Evolutionary conservation across 345 rosid species (phyloP), one percentile per base, ranked within the genome.

Genomic region (Abelmoschus esculentus): DNA sequence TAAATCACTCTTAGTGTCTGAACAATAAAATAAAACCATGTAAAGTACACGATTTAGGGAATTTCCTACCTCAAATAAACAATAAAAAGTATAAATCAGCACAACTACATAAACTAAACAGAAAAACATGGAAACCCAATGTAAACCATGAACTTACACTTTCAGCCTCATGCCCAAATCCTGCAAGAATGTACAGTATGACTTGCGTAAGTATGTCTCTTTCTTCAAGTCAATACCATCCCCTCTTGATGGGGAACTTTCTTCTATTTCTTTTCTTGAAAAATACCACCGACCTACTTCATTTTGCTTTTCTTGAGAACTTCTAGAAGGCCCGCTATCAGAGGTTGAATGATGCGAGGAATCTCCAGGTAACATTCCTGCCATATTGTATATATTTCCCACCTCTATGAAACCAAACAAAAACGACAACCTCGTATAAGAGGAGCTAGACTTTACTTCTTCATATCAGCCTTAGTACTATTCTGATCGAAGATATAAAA

Each of bases 151-250:
- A 72, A 73, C 98, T 88, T 81, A 92, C 99, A 95, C 98, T 91
- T 91, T 95, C 28, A 95, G 84, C 74, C 96, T 73, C 96, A 91
- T 95, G 80, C 99, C 99, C 64, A 95, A 83, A 82, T 91, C 99
- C 81, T 95, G 99, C 81, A 95, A 77, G 83, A 87, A 91, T 9
- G 99, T 95, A 79, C 99, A 95, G 79, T 95, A 95, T 6, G 98
- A 91, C 82, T 95, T 95, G 76, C 96, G 93, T 18, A 91, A 75
- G 80, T 90, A 87, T 0, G 96, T 88, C 80, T 95, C 99, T 83
- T 87, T 95, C 91, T 91, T 95, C 82, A 90, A 82, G 81, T 95
- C 98, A 66, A 95, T 87, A 60, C 83, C 85, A 81, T 95, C 98
- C 79, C 73, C 75, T 81, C 92, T 91, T 4, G 99, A 91, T 0